Evolutionary conservation across 1,284 basidiomycete genomes (phyloP).

Genomic region (Jaminaea rosea): DNA sequence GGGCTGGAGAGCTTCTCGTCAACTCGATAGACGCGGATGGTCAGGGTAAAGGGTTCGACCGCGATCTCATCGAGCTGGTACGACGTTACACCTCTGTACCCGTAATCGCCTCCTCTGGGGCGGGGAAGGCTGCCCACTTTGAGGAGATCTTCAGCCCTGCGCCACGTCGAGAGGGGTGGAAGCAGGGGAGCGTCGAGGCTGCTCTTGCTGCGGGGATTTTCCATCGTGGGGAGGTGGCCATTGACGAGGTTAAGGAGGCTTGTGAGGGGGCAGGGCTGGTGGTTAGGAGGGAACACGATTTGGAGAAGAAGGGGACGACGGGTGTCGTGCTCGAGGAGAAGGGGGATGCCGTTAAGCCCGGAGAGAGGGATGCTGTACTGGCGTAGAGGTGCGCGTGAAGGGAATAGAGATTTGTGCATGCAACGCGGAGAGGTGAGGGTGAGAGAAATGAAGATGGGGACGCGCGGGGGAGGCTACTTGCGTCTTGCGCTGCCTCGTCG

Average conservation of each 20-base stretch:
- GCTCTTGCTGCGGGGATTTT: slow-evolving; percentile 96
- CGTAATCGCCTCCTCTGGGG: slow-evolving; percentile 79
- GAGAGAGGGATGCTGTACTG: too few species aligned
- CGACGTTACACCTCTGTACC: slow-evolving; percentile 72
- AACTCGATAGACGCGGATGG: slow-evolving; percentile 98
- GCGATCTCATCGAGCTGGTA: slow-evolving; percentile 66
- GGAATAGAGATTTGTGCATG: too few species aligned
- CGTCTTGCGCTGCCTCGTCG: too few species aligned
- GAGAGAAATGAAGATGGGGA: too few species aligned
- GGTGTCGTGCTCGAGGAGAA: too few species aligned
- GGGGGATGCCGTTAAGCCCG: too few species aligned
- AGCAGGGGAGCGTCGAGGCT: slow-evolving; percentile 60
- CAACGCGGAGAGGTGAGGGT: too few species aligned
- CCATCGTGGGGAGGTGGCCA: slow-evolving; percentile 58
- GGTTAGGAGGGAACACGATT: not conserved
- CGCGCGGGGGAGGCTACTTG: too few species aligned
- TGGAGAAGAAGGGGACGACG: too few species aligned
- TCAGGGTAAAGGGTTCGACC: slow-evolving; percentile 83
- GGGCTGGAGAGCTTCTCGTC: slow-evolving; percentile 88
- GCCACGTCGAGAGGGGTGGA: slow-evolving; percentile 56
- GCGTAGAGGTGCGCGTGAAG: too few species aligned
- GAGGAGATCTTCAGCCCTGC: slow-evolving; percentile 60
- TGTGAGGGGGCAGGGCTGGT: slow-evolving; percentile 6
- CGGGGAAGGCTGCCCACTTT: slow-evolving; percentile 75
- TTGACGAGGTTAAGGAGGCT: slow-evolving; percentile 13